Evolutionary conservation across 768 basidiomycete species (phyloP), one percentile per base, ranked within the genome.

Genomic region (Termitomyces sp.): DNA sequence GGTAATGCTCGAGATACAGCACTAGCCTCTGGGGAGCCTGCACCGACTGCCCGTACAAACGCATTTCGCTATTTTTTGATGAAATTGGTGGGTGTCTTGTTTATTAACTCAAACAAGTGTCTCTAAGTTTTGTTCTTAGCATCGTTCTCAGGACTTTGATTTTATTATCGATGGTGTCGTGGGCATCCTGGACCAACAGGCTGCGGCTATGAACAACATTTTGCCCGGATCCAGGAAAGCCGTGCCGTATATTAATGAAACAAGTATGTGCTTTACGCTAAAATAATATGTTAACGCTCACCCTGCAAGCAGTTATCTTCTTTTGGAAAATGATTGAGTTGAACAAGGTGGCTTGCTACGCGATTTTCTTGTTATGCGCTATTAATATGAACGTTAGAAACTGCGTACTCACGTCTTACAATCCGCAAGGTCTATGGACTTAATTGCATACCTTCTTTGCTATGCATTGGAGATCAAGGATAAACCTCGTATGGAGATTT

Each of bases 291-390:
- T 14, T 3, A 5, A 22, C 13, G 5, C 53, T 62, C 22, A 62
- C 8, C 12, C 18, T 27, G 8, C 18, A 24, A 36, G 5, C n/a
- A 90, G 91, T 92, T 42, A 76, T 90, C 13, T 76, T 92, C 56
- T 80, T 96, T 50, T 98, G 95, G 95, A 91, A 94, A 72, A 82
- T 93, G 70, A 75, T 97, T 39, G 96, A 98, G 61, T 71, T 92
- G 24, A 98, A 98, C 75, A 97, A 92, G 78, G 94, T 94, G 43
- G 34, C 24, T 26, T 27, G 18, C 20, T 24, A 22, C 1, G 34
- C 6, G 24, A 24, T 48, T 18, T 31, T 47, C 12, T n/a, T 42
- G 8, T 8, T 14, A 29, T 43, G 46, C 24, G 34, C 46, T 37
- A 16, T 47, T 65, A 26, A 61, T 20, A 24, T 57, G 16, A 22